Conservation (phyloP, 1,139 yeast genomes). For the Candida glucosophila region DNA sequence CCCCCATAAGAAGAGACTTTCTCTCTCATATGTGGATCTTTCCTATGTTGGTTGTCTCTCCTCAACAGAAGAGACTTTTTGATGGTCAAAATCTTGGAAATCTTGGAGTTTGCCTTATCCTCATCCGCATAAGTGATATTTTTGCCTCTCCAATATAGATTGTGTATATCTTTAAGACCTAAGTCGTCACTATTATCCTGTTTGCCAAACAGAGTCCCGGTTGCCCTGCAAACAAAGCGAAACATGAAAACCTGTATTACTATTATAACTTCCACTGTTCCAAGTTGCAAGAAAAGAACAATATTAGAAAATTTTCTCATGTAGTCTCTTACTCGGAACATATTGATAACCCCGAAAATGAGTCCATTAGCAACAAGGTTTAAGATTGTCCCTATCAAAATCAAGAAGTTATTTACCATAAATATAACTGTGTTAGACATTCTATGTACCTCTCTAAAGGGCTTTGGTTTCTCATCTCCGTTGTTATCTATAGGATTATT, state of each 20-base stretch:
- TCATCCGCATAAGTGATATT: constrained; percentile 1
- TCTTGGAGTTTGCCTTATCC: not conserved
- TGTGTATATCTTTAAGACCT: constrained; percentile 6
- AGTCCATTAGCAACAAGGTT: constrained; percentile 4
- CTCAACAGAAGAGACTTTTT: no score
- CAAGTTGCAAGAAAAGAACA: constrained; percentile 2
- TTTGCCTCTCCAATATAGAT: constrained; percentile 6
- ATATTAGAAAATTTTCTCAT: constrained; percentile 2
- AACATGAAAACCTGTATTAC: constrained; percentile 3
- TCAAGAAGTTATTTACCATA: constrained; percentile 1
- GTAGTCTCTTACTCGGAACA: constrained; percentile 6
- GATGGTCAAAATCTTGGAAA: no score
- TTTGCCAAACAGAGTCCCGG: constrained; percentile 4
- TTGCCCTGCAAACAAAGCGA: constrained; percentile 5
- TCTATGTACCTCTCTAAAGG: no score
- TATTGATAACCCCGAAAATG: constrained; percentile 3
- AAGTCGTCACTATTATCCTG: constrained; percentile 1
- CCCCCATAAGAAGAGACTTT: no score
- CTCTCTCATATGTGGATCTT: no score
- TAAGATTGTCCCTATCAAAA: constrained; percentile 2
- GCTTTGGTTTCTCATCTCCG: no score
- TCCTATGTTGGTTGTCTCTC: no score
- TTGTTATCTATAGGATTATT: no score
- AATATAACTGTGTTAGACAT: constrained; percentile 1
- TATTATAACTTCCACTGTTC: constrained; percentile 5